Evolutionary conservation across 495 filamentous ascomycete genomes (phyloP).

Genomic region (Mytilinidion resinicola): DNA sequence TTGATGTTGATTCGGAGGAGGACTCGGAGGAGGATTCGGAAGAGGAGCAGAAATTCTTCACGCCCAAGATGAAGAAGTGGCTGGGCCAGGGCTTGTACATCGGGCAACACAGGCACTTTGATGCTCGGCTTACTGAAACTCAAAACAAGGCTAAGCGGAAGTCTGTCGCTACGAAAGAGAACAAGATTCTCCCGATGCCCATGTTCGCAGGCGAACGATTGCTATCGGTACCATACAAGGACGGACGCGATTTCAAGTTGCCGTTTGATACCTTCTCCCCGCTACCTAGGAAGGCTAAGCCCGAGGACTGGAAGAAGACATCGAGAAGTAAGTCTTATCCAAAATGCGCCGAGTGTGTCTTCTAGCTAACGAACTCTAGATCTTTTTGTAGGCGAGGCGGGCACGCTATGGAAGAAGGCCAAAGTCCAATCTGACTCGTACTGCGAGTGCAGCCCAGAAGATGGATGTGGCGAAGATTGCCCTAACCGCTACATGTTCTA

Average conservation of each 20-base stretch:
- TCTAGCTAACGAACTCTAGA: slow-evolving; percentile 45
- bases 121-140: slow-evolving; percentile 55
- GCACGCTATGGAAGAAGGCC: slow-evolving; percentile 74
- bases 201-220: slow-evolving; percentile 54
- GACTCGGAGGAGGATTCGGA: slow-evolving; percentile 12
- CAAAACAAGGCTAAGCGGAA: slow-evolving; percentile 17
- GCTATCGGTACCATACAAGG: slow-evolving; percentile 47
- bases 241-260: slow-evolving; percentile 72
- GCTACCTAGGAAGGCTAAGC: slow-evolving; percentile 77
- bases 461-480: slow-evolving; percentile 82
- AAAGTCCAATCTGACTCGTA: slow-evolving; percentile 65
- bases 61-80: slow-evolving; percentile 48
- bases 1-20: not conserved
- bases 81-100: slow-evolving; percentile 79
- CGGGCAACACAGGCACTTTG: slow-evolving; percentile 65
- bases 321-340: slow-evolving; percentile 65
- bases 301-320: slow-evolving; percentile 81
- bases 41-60: slow-evolving; percentile 15
- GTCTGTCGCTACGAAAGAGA: slow-evolving; percentile 35
- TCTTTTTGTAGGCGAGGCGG: slow-evolving; percentile 85
- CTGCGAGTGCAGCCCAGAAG: slow-evolving; percentile 72
- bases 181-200: slow-evolving; percentile 53
- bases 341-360: not conserved
- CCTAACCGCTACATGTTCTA: slow-evolving; percentile 95
- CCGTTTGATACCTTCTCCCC: slow-evolving; percentile 88